phyloP scores from a whole-genome alignment of 1,284 basidiomycete genomes.

The Erythrobasidium hasegawianum region DNA sequence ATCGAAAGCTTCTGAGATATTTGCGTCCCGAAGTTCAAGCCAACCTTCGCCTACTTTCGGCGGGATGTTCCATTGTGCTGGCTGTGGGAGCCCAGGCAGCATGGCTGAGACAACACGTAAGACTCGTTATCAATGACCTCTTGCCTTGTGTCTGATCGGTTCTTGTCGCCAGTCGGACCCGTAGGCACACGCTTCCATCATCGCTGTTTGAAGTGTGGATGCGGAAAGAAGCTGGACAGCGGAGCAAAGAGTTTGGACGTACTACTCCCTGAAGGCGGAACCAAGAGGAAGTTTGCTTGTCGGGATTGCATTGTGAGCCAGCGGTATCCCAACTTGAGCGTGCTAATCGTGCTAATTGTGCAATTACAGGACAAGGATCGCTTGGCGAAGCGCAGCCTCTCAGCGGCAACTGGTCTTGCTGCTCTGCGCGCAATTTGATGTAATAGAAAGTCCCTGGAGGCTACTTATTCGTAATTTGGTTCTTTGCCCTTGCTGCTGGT shows the following conservation, averaged over 20 bases:
- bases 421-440: background rate
- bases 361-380: constrained; percentile 19
- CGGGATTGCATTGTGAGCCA: constrained; percentile 29
- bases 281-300: constrained; percentile 27
- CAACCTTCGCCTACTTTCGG: constrained; percentile 17
- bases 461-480: no score
- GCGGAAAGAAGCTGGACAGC: constrained; percentile 32
- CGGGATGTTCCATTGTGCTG: constrained; percentile 27
- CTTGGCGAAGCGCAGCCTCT: constrained; percentile 21
- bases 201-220: constrained; percentile 18
- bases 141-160: background rate
- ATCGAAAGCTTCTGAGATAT: constrained; percentile 29
- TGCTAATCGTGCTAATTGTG: no score
- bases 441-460: no score
- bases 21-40: constrained; percentile 15
- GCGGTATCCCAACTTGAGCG: background rate
- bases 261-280: background rate
- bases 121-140: background rate
- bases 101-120: constrained; percentile 30
- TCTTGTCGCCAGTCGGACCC: constrained; percentile 9
- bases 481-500: no score
- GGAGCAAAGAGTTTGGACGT: constrained; percentile 27
- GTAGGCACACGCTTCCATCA: constrained; percentile 33
- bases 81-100: constrained; percentile 12
- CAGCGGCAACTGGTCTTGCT: constrained; percentile 4